Conservation (phyloP, 2,329 filamentous ascomycete species). For the Alternaria incomplexa region DNA sequence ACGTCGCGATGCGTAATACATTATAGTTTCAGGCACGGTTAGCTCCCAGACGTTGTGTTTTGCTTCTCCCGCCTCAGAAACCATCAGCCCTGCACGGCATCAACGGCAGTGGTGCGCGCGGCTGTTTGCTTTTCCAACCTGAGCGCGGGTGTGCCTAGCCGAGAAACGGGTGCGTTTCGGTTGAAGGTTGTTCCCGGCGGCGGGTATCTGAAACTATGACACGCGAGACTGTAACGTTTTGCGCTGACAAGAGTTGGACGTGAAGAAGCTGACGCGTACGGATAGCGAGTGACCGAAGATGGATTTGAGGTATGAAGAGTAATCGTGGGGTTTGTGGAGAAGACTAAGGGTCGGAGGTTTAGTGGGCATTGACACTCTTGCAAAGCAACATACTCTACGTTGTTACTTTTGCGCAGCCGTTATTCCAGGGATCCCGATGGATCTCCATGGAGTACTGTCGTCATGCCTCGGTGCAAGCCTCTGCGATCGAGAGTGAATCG, state of each 20-base stretch:
- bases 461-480: neutral
- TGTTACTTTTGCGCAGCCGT: neutral
- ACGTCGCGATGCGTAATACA: too few relatives aligned
- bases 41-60: neutral
- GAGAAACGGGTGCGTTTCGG: neutral
- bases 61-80: neutral
- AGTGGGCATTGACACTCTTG: neutral
- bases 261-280: conserved; percentile 9
- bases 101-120: neutral
- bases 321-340: neutral
- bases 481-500: neutral
- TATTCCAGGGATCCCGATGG: neutral
- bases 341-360: neutral
- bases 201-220: conserved; percentile 7
- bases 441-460: neutral
- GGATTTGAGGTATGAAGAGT: neutral
- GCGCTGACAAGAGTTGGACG: neutral
- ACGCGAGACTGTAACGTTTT: conserved; percentile 4
- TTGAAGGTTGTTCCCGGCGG: neutral
- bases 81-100: neutral
- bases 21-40: neutral
- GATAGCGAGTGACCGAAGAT: neutral
- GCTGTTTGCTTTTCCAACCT: neutral
- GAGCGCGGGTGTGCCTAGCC: neutral
- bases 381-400: neutral